Conservation (phyloP, 495 filamentous ascomycete genomes). For the Neurospora sp. region DNA sequence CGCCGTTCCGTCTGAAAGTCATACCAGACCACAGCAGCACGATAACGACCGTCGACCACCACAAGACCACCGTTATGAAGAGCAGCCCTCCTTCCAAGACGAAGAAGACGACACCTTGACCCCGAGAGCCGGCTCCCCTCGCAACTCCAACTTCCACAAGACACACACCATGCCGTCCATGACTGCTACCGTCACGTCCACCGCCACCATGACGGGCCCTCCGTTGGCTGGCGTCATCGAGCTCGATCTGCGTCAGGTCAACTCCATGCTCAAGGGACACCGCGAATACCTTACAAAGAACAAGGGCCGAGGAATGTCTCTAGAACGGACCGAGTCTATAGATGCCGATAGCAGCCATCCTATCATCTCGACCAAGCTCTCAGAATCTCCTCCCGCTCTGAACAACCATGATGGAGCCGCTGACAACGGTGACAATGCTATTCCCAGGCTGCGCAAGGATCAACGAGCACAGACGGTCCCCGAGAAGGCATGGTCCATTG, state of each 20-base stretch:
- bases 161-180: constrained; percentile 13
- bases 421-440: constrained; percentile 14
- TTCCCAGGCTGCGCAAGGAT: constrained; percentile 35
- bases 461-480: constrained; percentile 31
- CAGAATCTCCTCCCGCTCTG: constrained; percentile 7
- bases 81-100: not conserved
- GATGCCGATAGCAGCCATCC: constrained; percentile 4
- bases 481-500: constrained; percentile 49
- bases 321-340: constrained; percentile 29
- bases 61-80: not conserved
- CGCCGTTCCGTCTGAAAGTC: constrained; percentile 1
- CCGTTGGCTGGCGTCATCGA: constrained; percentile 1
- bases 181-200: constrained; percentile 10
- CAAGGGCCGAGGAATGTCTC: constrained; percentile 25
- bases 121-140: constrained; percentile 19
- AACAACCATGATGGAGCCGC: constrained; percentile 7
- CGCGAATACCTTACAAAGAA: constrained; percentile 25
- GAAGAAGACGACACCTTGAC: constrained; percentile 17
- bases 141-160: not conserved
- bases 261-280: constrained; percentile 27
- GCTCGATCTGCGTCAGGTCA: constrained; percentile 22
- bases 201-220: constrained; percentile 5
- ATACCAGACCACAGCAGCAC: constrained; percentile 17
- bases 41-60: constrained; percentile 5
- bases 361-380: constrained; percentile 6